Base-by-base conservation (phyloP, 176 grass and related monocot species). In the Musa beccarii region DNA sequence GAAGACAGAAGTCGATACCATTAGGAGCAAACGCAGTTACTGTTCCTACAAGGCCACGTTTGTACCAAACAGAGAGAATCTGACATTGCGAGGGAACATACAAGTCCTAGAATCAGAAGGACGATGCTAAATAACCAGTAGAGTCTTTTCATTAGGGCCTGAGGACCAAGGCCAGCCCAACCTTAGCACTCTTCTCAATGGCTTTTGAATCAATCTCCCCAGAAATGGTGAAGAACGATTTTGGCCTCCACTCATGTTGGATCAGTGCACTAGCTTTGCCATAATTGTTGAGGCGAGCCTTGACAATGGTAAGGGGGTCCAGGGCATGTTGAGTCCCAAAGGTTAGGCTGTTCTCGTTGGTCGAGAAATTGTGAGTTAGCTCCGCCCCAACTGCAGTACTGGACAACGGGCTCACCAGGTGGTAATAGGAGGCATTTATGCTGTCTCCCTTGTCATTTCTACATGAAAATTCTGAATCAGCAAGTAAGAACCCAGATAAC, bases 141-240 rank as follows among this genome's bases (percentile, higher is more conserved):
- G 84, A 68, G 80, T 12, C 1, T 9, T 9, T 54, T 9, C 10
- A 85, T 93, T 84, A 99, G 74, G 95, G 91, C 79, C 92, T 99
- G 61, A 99, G 88, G 25, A 82, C 91, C 62, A 99, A 75, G 0
- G 90, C 83, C 1, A 99, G 79, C 50, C 95, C 95, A 0, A 99
- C 88, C 83, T 99, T 99, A 8, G 95, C 93, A 85, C 88, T 92
- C 84, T 99, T 94, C 82, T 99, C 91, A 2, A 99, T 94, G 51
- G 95, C 87, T 81, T 94, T 99, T 1, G 90, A 94, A 78, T 99
- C 95, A 0, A 99, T 88, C 49, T 99, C 88, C 0, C 86, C 86
- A 1, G 90, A 94, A 59, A 99, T 83, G 54, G 95, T 99, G 73
- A 87, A 43, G 20, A 89, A 13, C 0, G 88, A 94, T 85, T 94